A percentile compares a stretch with the other conserved stretches of the same genome.
Conservation (phyloP, 768 basidiomycete genomes). For the Crepidotus variabilis region DNA sequence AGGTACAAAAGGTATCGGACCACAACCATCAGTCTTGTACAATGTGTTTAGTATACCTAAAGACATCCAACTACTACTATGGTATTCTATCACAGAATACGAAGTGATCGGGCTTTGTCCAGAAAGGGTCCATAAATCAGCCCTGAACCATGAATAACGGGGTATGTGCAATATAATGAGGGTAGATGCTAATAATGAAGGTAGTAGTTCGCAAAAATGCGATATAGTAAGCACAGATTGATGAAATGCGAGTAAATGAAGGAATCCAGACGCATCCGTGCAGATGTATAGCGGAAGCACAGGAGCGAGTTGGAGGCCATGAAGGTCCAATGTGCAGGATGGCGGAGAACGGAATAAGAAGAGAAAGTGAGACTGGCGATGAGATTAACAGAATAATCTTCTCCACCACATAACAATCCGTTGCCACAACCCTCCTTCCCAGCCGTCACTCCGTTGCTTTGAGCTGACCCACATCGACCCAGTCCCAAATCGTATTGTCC, state of each 20-base stretch:
- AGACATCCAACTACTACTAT: too few relatives aligned
- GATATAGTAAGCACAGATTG: background rate
- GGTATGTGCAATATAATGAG: background rate
- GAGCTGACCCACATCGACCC: conserved; percentile 77
- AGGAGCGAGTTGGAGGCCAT: background rate
- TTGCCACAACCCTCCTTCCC: conserved; percentile 79
- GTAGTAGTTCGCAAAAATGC: background rate
- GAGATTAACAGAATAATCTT: conserved; percentile 61
- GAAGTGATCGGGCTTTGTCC: too few relatives aligned
- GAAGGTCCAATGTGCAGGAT: background rate
- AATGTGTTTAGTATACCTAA: too few relatives aligned
- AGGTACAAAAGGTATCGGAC: too few relatives aligned
- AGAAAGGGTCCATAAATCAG: too few relatives aligned
- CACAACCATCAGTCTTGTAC: too few relatives aligned
- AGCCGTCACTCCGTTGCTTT: conserved; percentile 56
- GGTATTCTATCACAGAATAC: too few relatives aligned
- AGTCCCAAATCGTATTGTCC: conserved; percentile 72
- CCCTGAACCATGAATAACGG: too few relatives aligned
- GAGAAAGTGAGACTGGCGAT: conserved; percentile 8
- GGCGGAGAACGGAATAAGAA: conserved; percentile 4
- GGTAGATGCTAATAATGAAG: background rate
- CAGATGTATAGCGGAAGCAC: background rate
- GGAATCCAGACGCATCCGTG: background rate
- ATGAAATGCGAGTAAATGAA: background rate
- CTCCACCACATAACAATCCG: conserved; percentile 78